Base-by-base conservation (phyloP, 495 filamentous ascomycete species). In the Astrothelium subdiscretum region DNA sequence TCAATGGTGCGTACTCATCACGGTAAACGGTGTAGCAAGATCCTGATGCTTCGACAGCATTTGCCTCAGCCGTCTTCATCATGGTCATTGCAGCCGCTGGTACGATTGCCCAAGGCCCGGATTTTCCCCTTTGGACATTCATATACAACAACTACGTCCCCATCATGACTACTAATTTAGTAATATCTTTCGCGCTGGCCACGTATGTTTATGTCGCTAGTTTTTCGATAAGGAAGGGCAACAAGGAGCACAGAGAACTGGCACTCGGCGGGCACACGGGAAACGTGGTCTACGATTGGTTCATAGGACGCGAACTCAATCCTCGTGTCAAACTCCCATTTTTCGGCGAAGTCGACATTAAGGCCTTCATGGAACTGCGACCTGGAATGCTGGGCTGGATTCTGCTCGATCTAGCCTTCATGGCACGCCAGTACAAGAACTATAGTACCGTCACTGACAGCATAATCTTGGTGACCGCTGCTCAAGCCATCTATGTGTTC, bases 241-340 rank as follows among this genome's bases (percentile, higher is more conserved):
- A 89, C 65, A 75, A 80, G 12, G 81, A 86, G 38, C 72, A 81
- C 61, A 89, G 92, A 59, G 81, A 91, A 67, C 81, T 97, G 4
- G 92, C 92, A 0, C 81, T 83, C 3, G 91, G 90, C 58, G 91
- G 90, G 59, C 81, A 87, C 67, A 84, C 85, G 15, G 95, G 94
- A 59, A 97, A 96, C 70, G 74, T 87, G 57, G 74, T 97, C 32
- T 97, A 97, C 74, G 92, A 97, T 75, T 97, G 89, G 81, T 98
- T 90, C 77, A 97, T 97, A 66, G 94, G 94, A 22, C 90, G 94
- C 38, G 94, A 97, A 71, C 86, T 97, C 62, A 98, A 97, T 76
- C 92, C 95, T 8, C 91, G 91, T 31, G 73, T 97, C 57, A 83
- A 79, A 3, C 69, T 96, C 13, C 91, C 91, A 2, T 71, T 92